These are phyloP conservation scores for Solanum bukasovii DNA, from an alignment of 257 asterid genomes.

Conservation along the genomic window DNA sequence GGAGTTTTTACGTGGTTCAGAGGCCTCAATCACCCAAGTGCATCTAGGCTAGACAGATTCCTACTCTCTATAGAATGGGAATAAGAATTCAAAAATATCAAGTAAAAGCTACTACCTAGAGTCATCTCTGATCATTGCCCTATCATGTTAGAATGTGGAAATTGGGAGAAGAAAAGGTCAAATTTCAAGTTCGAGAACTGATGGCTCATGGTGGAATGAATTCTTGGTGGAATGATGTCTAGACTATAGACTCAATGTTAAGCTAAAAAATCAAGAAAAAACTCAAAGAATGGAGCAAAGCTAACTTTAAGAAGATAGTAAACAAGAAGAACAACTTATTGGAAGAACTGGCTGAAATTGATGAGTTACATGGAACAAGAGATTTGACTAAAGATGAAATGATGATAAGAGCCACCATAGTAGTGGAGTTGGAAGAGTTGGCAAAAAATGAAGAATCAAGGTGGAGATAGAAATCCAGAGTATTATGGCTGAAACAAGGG, in stretches of 20 bases:
- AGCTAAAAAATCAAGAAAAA: no score
- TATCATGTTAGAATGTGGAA: neutral
- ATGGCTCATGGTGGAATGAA: neutral
- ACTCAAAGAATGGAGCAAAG: neutral
- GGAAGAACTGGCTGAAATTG: neutral
- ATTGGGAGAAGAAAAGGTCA: neutral
- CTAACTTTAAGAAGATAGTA: neutral
- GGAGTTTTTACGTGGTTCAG: neutral
- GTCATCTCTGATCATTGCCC: no score
- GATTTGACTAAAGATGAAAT: neutral
- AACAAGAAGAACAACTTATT: no score
- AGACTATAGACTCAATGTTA: neutral
- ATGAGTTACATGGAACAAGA: neutral
- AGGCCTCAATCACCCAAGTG: neutral
- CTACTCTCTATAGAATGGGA: neutral
- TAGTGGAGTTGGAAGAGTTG: neutral
- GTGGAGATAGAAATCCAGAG: neutral
- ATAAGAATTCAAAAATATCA: neutral
- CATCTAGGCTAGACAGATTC: neutral
- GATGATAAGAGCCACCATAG: neutral
- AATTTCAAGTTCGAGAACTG: no score
- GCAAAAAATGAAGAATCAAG: neutral
- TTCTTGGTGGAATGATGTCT: neutral
- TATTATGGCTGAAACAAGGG: neutral
- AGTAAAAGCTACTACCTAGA: neutral